Conservation (phyloP, 495 filamentous ascomycete species). For the Aspergillus nanangensis region DNA sequence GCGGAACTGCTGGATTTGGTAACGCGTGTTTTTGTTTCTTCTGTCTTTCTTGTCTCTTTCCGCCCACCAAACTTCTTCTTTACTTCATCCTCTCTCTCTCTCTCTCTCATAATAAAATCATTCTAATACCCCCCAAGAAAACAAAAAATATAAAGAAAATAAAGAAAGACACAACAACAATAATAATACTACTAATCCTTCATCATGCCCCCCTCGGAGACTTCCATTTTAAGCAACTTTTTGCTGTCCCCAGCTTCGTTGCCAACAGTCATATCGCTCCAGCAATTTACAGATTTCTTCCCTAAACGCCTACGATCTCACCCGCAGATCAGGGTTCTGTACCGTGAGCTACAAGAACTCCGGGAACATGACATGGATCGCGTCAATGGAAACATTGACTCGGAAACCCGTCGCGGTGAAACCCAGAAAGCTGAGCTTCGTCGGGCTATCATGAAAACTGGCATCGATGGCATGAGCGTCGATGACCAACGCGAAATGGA, state of each 20-base stretch:
- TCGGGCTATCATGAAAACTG: conserved; percentile 46
- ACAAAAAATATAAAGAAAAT: background rate
- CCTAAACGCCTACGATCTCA: conserved; percentile 64
- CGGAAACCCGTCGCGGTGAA: conserved; percentile 60
- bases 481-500: conserved; percentile 69
- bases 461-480: conserved; percentile 45
- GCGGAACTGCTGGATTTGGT: conserved; percentile 1
- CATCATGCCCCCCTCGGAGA: conserved; percentile 67
- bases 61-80: background rate
- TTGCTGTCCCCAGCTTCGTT: conserved; percentile 71
- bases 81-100: background rate
- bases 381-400: conserved; percentile 63
- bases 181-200: too few relatives aligned
- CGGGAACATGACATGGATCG: conserved; percentile 63
- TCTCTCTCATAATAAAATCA: background rate
- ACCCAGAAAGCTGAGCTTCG: conserved; percentile 58
- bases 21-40: background rate
- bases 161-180: too few relatives aligned
- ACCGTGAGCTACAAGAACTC: conserved; percentile 70
- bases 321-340: conserved; percentile 69
- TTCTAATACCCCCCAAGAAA: background rate
- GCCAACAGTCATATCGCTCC: conserved; percentile 65
- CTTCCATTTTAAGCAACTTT: conserved; percentile 69
- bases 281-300: conserved; percentile 73
- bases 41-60: background rate